Evolutionary conservation across 768 basidiomycete species (phyloP), one percentile per base, ranked within the genome.

Genomic region (Lactarius sanguifluus): DNA sequence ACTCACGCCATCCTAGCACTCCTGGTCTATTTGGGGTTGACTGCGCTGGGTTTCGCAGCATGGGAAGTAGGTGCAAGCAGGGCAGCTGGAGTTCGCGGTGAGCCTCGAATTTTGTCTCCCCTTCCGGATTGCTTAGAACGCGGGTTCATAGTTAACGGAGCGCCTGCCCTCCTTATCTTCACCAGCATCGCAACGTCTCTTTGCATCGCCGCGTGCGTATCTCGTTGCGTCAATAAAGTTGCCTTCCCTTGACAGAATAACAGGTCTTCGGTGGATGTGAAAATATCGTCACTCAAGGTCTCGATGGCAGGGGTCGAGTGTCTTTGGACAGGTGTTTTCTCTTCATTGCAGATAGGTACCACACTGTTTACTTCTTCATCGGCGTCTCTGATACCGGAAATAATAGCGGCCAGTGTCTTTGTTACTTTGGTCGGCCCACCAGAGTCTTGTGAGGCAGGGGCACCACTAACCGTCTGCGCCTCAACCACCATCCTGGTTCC

Each of bases 291-390:
- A 74, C 34, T 57, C 45, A 80, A 73, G 62, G 79, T 79, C 28
- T 80, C 82, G 20, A 76, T 76, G 34, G 79, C 85, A 43, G 71
- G 78, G 59, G 73, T 83, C 34, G 89, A 90, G 72, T 87, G 84
- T 69, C 71, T 67, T 20, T 90, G 87, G 86, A 80, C 84, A 8
- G 79, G 75, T 8, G 64, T 83, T 12, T 73, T 85, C 68, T 80
- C 81, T 65, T 60, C 80, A 7, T 72, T 86, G 38, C 82, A 88
- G 63, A 77, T 85, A 41, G 82, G 87, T 71, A 18, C 13, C 2
- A n/a, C 54, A 28, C 36, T 9, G 60, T 36, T 47, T 5, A 70
- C 45, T 20, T 60, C 41, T 64, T n/a, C 23, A 40, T 61, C 15
- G 57, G 13, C 32, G 30, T 62, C 25, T 4, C 55, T 65, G 60